phyloP scores from a whole-genome alignment of 345 rosid species.

The Gossypium longicalyx region DNA sequence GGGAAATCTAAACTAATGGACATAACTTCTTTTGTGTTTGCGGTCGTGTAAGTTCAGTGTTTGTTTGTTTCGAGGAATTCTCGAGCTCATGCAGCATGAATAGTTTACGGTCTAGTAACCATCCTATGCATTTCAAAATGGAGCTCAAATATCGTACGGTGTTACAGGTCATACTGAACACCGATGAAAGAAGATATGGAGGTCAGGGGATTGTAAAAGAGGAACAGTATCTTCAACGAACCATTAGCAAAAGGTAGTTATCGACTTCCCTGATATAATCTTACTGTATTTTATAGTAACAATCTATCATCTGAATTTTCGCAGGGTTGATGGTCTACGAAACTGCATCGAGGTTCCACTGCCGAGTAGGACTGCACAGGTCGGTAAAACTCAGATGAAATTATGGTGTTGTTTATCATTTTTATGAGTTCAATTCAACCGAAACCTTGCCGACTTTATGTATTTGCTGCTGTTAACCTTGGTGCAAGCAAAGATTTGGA shows the following conservation, averaged over 20 bases:
- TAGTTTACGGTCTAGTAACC: not conserved
- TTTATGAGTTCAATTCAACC: not conserved
- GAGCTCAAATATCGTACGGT: not conserved
- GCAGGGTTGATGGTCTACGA: slow-evolving; percentile 72
- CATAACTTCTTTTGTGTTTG: too few relatives aligned
- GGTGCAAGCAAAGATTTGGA: not conserved
- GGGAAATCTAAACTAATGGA: too few relatives aligned
- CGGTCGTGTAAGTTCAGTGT: too few relatives aligned
- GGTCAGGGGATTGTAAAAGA: slow-evolving; percentile 57
- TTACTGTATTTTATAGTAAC: not conserved
- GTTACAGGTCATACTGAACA: slow-evolving; percentile 61
- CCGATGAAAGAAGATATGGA: slow-evolving; percentile 78
- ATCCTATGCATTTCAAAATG: not conserved
- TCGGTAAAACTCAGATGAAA: slow-evolving; percentile 27
- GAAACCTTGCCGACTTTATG: not conserved
- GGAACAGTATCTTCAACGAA: slow-evolving; percentile 64
- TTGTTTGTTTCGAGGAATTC: not conserved
- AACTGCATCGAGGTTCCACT: slow-evolving; percentile 70
- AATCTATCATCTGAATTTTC: slow-evolving; percentile 1
- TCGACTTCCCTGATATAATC: not conserved
- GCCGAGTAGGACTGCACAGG: slow-evolving; percentile 94
- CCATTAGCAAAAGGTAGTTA: slow-evolving; percentile 55
- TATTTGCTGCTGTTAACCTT: not conserved
- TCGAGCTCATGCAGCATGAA: not conserved
- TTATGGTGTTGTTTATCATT: not conserved